Evolutionary conservation across 345 rosid genomes (phyloP), one percentile per base, ranked within the genome.

Genomic region (Firmiana major): DNA sequence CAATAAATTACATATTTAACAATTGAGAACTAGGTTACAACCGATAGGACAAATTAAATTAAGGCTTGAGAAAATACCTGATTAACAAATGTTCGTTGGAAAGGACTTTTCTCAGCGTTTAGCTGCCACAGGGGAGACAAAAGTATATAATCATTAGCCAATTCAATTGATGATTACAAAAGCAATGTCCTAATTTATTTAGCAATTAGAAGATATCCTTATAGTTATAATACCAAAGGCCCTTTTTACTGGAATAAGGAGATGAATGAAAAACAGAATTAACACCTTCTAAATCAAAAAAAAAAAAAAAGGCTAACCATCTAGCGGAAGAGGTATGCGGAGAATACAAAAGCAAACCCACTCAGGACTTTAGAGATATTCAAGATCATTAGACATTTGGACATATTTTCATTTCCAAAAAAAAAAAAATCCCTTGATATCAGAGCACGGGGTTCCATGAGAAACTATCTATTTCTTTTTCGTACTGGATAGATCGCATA

Each of bases 91-190:
- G 97, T 92, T 76, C 99, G 84, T 75, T 95, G 99, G 75, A 93
- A 95, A 46, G 98, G 99, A 77, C 97, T 95, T 84, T 93, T 95
- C 81, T 92, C 97, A 19, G 83, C 89, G 88, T 93, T 95, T 57
- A 95, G 85, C 99, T 95, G 96, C 84, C 81, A 83, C 19, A 46
- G 0, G 10, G 73, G 55, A 42, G 76, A 9, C 60, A 48, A 55
- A 80, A 55, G 38, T 9, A 11, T n/a, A 59, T 63, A 48, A 65
- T 15, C 31, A 63, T 80, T 59, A 73, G 54, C 57, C n/a, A n/a
- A 73, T 71, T 64, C 54, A 38, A 40, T 72, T 53, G 48, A 60
- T 45, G 63, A 80, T 17, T 5, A 55, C 16, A 21, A 48, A 69
- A 70, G 15, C 59, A 48, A 26, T 9, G 24, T 8, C 13, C 58